Conservation (phyloP, 129 eudicot species). For the Apium graveolens region DNA sequence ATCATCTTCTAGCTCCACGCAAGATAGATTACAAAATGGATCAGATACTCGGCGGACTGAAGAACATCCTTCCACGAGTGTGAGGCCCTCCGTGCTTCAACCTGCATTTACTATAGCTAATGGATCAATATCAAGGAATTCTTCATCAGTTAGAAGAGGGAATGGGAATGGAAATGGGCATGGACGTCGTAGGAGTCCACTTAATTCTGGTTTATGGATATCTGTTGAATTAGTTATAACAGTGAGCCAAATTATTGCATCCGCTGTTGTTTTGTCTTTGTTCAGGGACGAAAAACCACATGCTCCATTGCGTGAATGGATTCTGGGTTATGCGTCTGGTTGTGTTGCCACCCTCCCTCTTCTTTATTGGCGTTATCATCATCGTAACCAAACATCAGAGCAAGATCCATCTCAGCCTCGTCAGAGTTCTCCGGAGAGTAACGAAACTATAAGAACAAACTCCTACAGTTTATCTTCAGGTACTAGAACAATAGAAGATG, state of each 20-base stretch:
- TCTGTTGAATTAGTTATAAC: constrained; percentile 76
- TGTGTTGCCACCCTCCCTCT: constrained; percentile 91
- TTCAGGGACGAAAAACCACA: constrained; percentile 75
- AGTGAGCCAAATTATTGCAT: constrained; percentile 83
- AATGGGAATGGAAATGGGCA: constrained; percentile 28
- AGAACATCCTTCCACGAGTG: constrained; percentile 43
- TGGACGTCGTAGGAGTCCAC: constrained; percentile 75
- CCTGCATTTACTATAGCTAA: constrained; percentile 40
- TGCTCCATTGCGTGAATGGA: constrained; percentile 79
- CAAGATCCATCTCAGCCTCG: constrained; percentile 59
- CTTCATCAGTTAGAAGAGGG: constrained; percentile 66
- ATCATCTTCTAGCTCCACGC: constrained; percentile 60
- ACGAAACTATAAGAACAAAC: constrained; percentile 29
- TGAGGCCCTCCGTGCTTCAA: constrained; percentile 42
- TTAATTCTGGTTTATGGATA: constrained; percentile 92
- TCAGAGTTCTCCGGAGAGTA: constrained; percentile 34
- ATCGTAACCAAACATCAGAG: constrained; percentile 67
- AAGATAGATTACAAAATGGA: constrained; percentile 37
- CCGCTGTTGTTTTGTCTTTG: constrained; percentile 64
- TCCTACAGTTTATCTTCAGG: constrained; percentile 39
- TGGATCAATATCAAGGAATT: constrained; percentile 52
- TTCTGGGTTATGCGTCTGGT: constrained; percentile 91
- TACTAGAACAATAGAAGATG: constrained; percentile 44
- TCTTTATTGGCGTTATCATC: constrained; percentile 78
- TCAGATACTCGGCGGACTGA: constrained; percentile 36